phyloP scores from a whole-genome alignment of 2,329 filamentous ascomycete species.

The Dactylellina leptospora region DNA sequence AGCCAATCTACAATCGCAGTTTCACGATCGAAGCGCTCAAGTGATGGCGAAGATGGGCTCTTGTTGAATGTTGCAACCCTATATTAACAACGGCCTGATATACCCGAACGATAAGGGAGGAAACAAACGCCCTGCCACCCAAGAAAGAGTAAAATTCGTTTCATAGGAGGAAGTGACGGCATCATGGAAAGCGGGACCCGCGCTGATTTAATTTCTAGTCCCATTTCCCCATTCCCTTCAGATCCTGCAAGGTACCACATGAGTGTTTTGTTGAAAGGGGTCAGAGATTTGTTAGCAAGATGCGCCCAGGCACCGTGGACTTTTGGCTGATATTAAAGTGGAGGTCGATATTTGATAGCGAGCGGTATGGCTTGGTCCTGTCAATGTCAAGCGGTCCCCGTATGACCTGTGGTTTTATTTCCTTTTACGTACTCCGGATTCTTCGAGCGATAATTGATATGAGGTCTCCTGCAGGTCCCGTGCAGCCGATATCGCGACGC shows the following conservation, averaged over 20 bases:
- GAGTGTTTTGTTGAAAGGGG: constrained; percentile 19
- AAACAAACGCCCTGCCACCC: no score
- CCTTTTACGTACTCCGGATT: not conserved
- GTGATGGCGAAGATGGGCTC: not conserved
- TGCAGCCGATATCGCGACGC: constrained; percentile 37
- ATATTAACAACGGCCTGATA: constrained; percentile 1
- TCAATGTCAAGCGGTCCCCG: no score
- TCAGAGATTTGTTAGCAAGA: no score
- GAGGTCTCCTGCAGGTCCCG: constrained; percentile 38
- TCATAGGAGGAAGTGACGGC: not conserved
- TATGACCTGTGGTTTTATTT: no score
- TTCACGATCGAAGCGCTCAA: constrained; percentile 5
- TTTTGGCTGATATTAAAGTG: constrained; percentile 37
- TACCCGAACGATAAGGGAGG: not conserved
- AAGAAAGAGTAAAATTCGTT: not conserved
- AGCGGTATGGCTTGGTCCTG: no score
- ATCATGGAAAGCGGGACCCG: not conserved
- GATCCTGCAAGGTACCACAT: constrained; percentile 1
- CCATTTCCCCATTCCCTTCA: no score
- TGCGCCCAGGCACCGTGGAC: no score
- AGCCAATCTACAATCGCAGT: constrained; percentile 17
- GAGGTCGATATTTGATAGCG: not conserved
- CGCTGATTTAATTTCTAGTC: no score
- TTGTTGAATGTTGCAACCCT: constrained; percentile 9
- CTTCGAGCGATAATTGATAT: no score